Evolutionary conservation across 2,329 filamentous ascomycete species (phyloP), one percentile per base, ranked within the genome.

Genomic region (Trichoderma harzianum): DNA sequence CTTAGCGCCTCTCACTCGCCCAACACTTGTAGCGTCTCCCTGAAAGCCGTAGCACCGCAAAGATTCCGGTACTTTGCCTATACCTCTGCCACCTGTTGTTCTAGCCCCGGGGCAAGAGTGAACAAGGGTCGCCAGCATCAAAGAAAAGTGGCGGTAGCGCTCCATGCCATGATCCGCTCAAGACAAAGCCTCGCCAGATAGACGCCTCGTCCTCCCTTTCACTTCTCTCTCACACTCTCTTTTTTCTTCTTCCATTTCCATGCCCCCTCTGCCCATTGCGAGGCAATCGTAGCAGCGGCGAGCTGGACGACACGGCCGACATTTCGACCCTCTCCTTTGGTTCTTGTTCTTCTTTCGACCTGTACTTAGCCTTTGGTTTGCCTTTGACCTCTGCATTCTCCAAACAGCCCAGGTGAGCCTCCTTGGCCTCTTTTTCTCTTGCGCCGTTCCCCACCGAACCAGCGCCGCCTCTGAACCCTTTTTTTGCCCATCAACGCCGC

Each of bases 181-280:
- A 39, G 32, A 80, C 81, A 81, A 83, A 83, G 81, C 82, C 81
- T 83, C 82, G 78, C 80, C 74, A 71, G 36, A 73, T 74, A 75
- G 75, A 76, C 76, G 74, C 78, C 75, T 79, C 73, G 72, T 73
- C 72, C 70, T 73, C 70, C 73, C 73, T 73, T 73, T 72, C 65
- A 73, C 73, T 72, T 69, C 73, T 60, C 39, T 34, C 55, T 65
- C 72, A 58, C 66, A 28, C 53, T 69, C 75, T 76, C 77, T 78
- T 76, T 77, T 78, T 76, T 77, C 77, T 75, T 76, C 77, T 78
- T 76, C 77, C 77, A 75, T 76, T 78, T 57, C 65, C 78, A 78
- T 81, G 78, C 77, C 75, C 75, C 76, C 78, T 77, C 76, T 77
- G 81, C 79, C 78, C 80, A 80, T 82, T 82, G 77, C 77, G 79